Conservation (phyloP, 2,329 filamentous ascomycete species). For the Alternaria consortialis region DNA sequence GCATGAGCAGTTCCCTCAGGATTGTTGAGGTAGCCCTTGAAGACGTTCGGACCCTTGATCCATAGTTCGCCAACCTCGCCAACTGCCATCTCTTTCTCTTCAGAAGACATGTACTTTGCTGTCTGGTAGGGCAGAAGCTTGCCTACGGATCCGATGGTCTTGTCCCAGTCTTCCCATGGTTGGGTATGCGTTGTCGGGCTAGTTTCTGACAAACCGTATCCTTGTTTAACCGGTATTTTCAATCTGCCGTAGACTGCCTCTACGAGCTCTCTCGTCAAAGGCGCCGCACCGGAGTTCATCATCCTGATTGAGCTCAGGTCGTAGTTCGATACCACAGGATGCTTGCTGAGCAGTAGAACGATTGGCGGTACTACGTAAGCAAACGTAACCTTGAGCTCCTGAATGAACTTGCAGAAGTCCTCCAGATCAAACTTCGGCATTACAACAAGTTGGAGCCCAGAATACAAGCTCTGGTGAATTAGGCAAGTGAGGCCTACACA, state of each 20-base stretch:
- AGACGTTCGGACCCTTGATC: constrained; percentile 81
- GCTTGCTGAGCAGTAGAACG: constrained; percentile 80
- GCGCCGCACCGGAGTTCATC: constrained; percentile 88
- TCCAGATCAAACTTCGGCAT: constrained; percentile 85
- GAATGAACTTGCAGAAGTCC: constrained; percentile 77
- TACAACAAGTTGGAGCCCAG: constrained; percentile 72
- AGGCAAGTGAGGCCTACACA: constrained; percentile 72
- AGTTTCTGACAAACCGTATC: constrained; percentile 89
- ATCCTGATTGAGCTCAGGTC: constrained; percentile 81
- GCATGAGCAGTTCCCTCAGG: constrained; percentile 74
- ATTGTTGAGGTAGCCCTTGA: constrained; percentile 80
- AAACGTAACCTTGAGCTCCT: constrained; percentile 78
- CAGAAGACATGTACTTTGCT: constrained; percentile 77
- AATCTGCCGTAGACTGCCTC: constrained; percentile 77
- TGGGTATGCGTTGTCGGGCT: constrained; percentile 80
- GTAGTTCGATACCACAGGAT: constrained; percentile 80
- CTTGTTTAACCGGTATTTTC: constrained; percentile 85
- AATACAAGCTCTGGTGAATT: constrained; percentile 72
- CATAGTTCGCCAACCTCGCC: constrained; percentile 69
- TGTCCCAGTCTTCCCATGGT: constrained; percentile 77
- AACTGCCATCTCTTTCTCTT: constrained; percentile 66
- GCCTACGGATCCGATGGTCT: constrained; percentile 80
- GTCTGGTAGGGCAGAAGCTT: constrained; percentile 79
- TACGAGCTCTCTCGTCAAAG: constrained; percentile 81
- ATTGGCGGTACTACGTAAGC: constrained; percentile 86